phyloP scores from a whole-genome alignment of 2,329 filamentous ascomycete genomes.

The Claviceps paspali region DNA sequence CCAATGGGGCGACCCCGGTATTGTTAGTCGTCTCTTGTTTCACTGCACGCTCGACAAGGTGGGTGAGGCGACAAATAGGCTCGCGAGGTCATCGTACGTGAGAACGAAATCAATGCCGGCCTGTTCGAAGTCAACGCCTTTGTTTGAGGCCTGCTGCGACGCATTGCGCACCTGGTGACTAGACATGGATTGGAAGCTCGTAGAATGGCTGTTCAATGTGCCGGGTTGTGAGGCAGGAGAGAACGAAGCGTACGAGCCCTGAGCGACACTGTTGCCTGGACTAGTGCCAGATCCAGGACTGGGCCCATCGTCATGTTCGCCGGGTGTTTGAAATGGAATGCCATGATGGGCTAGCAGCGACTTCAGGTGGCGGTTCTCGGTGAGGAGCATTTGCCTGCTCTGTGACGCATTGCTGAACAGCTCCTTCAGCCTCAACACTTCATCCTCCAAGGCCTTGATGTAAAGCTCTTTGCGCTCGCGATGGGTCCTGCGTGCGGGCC shows the following conservation, averaged over 20 bases:
- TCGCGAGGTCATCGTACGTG: constrained; percentile 59
- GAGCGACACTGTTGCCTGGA: constrained; percentile 42
- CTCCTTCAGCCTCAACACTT: constrained; percentile 79
- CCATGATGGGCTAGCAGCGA: constrained; percentile 38
- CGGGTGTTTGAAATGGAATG: constrained; percentile 20
- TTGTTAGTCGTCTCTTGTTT: constrained; percentile 27
- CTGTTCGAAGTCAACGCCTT: constrained; percentile 57
- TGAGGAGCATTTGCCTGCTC: constrained; percentile 59
- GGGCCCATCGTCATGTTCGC: constrained; percentile 24
- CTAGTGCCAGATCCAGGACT: constrained; percentile 38
- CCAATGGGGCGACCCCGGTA: constrained; percentile 20
- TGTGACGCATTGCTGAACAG: constrained; percentile 58
- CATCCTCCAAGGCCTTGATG: constrained; percentile 83
- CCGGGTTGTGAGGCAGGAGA: constrained; percentile 29
- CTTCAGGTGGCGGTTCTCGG: constrained; percentile 67
- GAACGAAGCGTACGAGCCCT: constrained; percentile 27
- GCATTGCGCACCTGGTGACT: constrained; percentile 17
- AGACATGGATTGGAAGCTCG: constrained; percentile 14
- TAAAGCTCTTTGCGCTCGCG: constrained; percentile 94
- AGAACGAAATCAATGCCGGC: constrained; percentile 81
- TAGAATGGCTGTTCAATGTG: constrained; percentile 18
- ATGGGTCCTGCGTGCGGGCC: constrained; percentile 52
- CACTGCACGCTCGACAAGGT: constrained; percentile 5
- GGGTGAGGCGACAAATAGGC: constrained; percentile 45
- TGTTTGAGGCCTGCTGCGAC: constrained; percentile 15